Base-by-base conservation (phyloP, 148 eudicot genomes). In the Chenopodium berlandieri region DNA sequence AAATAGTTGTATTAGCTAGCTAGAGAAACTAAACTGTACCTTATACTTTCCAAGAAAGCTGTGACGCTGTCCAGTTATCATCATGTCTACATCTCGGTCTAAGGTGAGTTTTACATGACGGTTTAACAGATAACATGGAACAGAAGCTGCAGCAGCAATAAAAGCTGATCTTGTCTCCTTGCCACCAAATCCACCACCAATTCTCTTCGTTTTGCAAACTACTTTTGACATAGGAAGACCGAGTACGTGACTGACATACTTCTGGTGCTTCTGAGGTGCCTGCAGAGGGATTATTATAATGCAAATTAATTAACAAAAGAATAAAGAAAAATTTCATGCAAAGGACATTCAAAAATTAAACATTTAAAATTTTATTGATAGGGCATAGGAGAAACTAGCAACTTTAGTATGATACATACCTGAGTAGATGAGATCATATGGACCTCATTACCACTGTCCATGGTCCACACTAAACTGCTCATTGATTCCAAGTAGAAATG, bases 101-200 rank as follows among this genome's bases (percentile, higher is more conserved):
- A 96, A 85, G 75, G 91, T 94, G 54, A 94, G 34, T 87, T 94
- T 96, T 76, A 96, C 98, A 60, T 95, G 95, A 75, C 90, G 88
- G 71, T 90, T 92, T 80, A 96, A 88, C 64, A 90, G 86, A 86
- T 92, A 96, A 44, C 98, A 86, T 4, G 99, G 99, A 82, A 94
- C 90, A 54, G 93, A 83, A 83, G 95, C 99, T 44, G 84, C 98
- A 80, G 95, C 99, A 78, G 98, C 92, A 83, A 96, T 47, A 76
- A 90, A 89, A 75, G 97, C 95, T 73, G 99, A 91, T 60, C 99
- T 91, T 69, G 98, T 96, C 83, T 96, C 99, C 86, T 94, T 96
- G 76, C 99, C 98, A 83, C 99, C 99, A 86, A 96, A 96, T 72
- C 97, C 99, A 76, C 99, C 99, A 75, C 99, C 99, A 83, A 96